Base-by-base conservation (phyloP, 768 basidiomycete species). In the Phlebiopsis gigantea region DNA sequence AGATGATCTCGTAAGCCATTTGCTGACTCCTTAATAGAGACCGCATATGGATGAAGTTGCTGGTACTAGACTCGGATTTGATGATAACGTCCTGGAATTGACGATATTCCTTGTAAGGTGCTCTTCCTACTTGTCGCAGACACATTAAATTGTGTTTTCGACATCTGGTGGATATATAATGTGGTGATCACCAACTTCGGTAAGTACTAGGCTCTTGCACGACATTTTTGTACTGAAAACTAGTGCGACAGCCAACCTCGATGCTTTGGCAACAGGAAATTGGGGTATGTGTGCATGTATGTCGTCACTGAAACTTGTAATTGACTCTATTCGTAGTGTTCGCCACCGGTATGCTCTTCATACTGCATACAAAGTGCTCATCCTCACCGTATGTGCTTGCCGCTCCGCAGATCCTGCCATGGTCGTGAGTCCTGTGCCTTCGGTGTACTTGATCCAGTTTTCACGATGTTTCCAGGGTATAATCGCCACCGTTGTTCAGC, bases 161-260 rank as follows among this genome's bases (percentile, higher is more conserved):
- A 60, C 44, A 58, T 62, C 26, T 48, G 44, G 22, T 59, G 57
- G 58, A 64, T 64, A 2, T 64, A 62, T 46, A 48, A 64, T 30
- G 48, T 57, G 15, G 22, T 64, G 7, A 50, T 64, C 28, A 52
- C 48, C 43, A 44, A 61, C 41, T 64, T 62, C 44, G 46, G 63
- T 62, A 45, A n/a, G 55, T 21, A 26, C 15, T 22, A 1, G 41
- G 14, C 31, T 19, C 21, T 5, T 12, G 28, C 8, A 29, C 3
- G 7, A 4, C 29, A 21, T 24, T 31, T 41, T n/a, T n/a, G n/a
- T 17, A 8, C 29, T 34, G 1, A 21, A 15, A 17, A 7, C 46
- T 17, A 24, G 12, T 30, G 15, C 43, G 8, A 5, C 42, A 58
- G 62, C 21, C 4, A 55, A 61, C 42, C 7, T 56, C 8, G 8